Evolutionary conservation across 768 basidiomycete genomes (phyloP), one percentile per base, ranked within the genome.

Genomic region (Psilocybe cubensis): DNA sequence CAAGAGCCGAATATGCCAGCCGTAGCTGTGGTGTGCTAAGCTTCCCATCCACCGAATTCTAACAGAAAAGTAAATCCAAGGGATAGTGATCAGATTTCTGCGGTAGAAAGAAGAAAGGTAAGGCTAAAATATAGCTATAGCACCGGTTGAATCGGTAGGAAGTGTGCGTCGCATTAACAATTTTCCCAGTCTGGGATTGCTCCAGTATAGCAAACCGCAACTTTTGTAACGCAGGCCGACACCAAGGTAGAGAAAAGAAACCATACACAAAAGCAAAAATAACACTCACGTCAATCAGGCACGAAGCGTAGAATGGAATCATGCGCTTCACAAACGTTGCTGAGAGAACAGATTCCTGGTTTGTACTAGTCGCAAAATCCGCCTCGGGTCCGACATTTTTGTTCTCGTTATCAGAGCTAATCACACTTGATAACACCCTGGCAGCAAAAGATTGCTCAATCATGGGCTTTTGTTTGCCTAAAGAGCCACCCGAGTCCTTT

Each of bases 1-100:
- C 84, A 11, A 94, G 77, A 6, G 88, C 82, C n/a, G 87, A 76
- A 65, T 83, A 93, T 5, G 94, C 92, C 38, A 92, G 78, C 25
- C 87, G 74, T 7, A 94, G 78, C 65, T 94, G 94, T 0, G 77
- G 54, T 0, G 81, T 82, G 56, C 77, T 88, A 12, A 95, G 75
- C 59, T 75, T 79, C 23, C 80, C 84, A 38, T 88, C 82, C 1
- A 68, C 67, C 1, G 90, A 86, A 68, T 89, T 91, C 88, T 92
- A 63, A 43, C 2, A 4, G 31, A 45, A 57, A 56, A 42, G 7
- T 23, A 44, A 54, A 20, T 12, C 31, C 6, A 33, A 7, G 31
- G 31, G 31, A 33, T 18, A 47, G n/a, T 31, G 42, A 38, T 54
- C 53, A 46, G 53, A 24, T 35, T 60, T 54, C 56, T 43, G 46